A percentile compares a stretch with the other conserved stretches of the same genome.
Conservation (phyloP, 495 filamentous ascomycete species). For the Penicillium argentinense region DNA sequence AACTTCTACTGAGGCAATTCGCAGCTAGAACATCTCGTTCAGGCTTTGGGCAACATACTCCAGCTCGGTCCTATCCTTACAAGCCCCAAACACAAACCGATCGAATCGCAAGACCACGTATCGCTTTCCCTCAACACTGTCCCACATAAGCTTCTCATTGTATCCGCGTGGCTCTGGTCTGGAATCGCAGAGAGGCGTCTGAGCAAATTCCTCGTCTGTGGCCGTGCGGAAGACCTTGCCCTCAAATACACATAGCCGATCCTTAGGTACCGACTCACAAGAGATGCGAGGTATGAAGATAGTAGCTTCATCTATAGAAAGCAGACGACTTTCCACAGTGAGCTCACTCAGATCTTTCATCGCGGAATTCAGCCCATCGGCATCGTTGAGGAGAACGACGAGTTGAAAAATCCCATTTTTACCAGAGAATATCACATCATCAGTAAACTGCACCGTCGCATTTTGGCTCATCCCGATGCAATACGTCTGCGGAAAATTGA, state of each 20-base stretch:
- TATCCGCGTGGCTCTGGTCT: slow-evolving; percentile 23
- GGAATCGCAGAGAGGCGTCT: slow-evolving; percentile 19
- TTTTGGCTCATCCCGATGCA: not conserved
- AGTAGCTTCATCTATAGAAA: slow-evolving; percentile 4
- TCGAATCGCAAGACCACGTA: slow-evolving; percentile 27
- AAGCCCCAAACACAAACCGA: slow-evolving; percentile 28
- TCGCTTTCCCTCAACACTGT: slow-evolving; percentile 6
- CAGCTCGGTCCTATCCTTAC: slow-evolving; percentile 9
- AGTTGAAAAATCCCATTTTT: slow-evolving; percentile 5
- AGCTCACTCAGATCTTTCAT: slow-evolving; percentile 1
- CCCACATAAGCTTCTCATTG: slow-evolving; percentile 14
- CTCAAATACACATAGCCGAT: not conserved
- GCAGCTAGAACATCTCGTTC: not conserved
- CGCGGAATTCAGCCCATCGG: not conserved
- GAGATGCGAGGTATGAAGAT: slow-evolving; percentile 6
- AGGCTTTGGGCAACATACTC: slow-evolving; percentile 1
- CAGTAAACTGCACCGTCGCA: slow-evolving; percentile 10
- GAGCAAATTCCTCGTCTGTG: slow-evolving; percentile 21
- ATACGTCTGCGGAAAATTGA: slow-evolving; percentile 12
- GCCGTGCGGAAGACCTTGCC: slow-evolving; percentile 16
- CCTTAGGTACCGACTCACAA: slow-evolving; percentile 8
- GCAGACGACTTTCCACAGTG: not conserved
- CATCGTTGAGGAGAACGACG: slow-evolving; percentile 1
- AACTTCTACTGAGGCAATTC: too few species aligned
- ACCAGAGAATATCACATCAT: slow-evolving; percentile 12